Evolutionary conservation across 768 basidiomycete species (phyloP).

Genomic region (Sporobolomyces roseus): DNA sequence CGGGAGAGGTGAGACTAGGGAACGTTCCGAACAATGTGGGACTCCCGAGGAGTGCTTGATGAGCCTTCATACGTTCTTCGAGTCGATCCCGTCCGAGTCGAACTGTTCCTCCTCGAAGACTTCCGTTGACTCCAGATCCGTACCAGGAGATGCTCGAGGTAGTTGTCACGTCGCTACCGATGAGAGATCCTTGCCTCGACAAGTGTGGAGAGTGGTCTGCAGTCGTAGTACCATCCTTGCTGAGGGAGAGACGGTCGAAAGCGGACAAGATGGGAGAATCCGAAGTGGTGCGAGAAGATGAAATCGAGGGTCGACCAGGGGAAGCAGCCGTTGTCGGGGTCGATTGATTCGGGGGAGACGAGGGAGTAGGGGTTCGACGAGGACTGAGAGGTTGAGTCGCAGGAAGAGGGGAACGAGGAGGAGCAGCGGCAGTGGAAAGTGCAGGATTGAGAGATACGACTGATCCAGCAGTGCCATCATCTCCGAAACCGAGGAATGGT

Average conservation of each 20-base stretch:
- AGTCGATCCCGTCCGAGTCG: constrained; percentile 20
- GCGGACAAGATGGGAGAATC: constrained; percentile 28
- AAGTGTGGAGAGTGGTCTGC: constrained; percentile 12
- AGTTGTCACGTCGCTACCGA: constrained; percentile 30
- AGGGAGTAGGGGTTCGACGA: not conserved
- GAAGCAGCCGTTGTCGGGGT: constrained; percentile 13
- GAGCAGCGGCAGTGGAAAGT: not conserved
- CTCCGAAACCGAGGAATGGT: constrained; percentile 41
- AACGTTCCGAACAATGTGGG: constrained; percentile 16
- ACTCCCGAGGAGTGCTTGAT: constrained; percentile 31
- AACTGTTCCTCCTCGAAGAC: constrained; percentile 16
- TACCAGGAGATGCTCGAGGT: constrained; percentile 33
- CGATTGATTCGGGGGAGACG: constrained; percentile 10
- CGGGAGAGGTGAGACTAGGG: constrained; percentile 10
- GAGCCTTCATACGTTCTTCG: constrained; percentile 29
- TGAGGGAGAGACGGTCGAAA: constrained; percentile 4
- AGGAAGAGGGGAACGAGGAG: constrained; percentile 6
- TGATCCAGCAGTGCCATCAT: not conserved
- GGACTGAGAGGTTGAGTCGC: not conserved
- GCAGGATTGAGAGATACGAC: no score
- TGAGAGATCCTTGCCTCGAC: constrained; percentile 34
- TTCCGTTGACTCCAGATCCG: constrained; percentile 27
- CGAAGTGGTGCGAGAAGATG: constrained; percentile 3
- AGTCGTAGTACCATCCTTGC: not conserved
- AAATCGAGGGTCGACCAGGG: not conserved